phyloP scores from a whole-genome alignment of 2,329 filamentous ascomycete species.

The Phoma sp. region DNA sequence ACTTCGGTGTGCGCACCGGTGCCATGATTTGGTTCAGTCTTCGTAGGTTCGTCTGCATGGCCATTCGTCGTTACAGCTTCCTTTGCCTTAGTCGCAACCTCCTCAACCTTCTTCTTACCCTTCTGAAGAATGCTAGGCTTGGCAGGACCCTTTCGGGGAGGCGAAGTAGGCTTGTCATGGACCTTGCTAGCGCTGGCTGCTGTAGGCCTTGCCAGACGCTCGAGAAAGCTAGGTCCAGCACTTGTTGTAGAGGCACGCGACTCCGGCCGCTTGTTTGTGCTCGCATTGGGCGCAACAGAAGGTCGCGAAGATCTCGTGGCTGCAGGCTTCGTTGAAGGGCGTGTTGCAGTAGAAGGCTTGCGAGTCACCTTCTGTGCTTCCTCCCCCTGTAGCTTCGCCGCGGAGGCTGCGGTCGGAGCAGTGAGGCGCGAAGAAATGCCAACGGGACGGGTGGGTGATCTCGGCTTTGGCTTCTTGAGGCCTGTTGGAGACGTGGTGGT shows the following conservation, averaged over 20 bases:
- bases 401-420: slow-evolving; percentile 73
- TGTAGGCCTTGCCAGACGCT: slow-evolving; percentile 83
- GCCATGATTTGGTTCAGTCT: slow-evolving; percentile 11
- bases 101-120: slow-evolving; percentile 47
- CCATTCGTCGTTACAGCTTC: slow-evolving; percentile 40
- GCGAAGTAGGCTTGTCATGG: slow-evolving; percentile 63
- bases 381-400: slow-evolving; percentile 63
- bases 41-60: slow-evolving; percentile 23
- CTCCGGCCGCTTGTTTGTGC: slow-evolving; percentile 57
- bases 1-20: slow-evolving; percentile 5
- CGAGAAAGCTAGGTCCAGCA: slow-evolving; percentile 72
- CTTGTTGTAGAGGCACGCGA: slow-evolving; percentile 58
- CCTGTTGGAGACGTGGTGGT: slow-evolving; percentile 32
- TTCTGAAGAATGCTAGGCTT: slow-evolving; percentile 40
- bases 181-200: slow-evolving; percentile 72
- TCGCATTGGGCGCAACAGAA: slow-evolving; percentile 43
- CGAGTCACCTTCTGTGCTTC: slow-evolving; percentile 20
- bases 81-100: slow-evolving; percentile 44
- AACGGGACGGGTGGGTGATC: slow-evolving; percentile 73
- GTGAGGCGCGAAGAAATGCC: slow-evolving; percentile 71
- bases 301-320: slow-evolving; percentile 41
- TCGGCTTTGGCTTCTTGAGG: slow-evolving; percentile 49
- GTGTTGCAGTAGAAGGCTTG: slow-evolving; percentile 50
- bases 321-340: slow-evolving; percentile 37
- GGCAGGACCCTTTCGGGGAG: slow-evolving; percentile 38